Evolutionary conservation across 345 rosid genomes (phyloP).

Genomic region (thale cress (Arabidopsis thaliana)): DNA sequence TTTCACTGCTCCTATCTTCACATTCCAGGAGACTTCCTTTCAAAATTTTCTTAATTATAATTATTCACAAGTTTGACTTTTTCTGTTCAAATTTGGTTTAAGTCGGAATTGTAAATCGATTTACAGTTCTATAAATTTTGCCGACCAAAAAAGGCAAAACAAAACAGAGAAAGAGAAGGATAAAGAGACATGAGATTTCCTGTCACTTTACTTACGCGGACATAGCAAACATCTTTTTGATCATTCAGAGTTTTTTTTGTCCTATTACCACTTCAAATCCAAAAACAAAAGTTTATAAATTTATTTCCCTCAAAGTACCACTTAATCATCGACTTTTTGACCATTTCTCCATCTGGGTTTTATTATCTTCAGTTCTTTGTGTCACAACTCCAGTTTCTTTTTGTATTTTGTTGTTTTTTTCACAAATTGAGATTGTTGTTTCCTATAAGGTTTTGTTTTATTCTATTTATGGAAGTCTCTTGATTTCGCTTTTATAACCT

Average conservation of each 20-base stretch:
- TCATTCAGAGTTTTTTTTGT: conserved; percentile 28
- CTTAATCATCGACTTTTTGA: conserved; percentile 33
- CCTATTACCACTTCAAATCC: not conserved
- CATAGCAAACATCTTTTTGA: conserved; percentile 30
- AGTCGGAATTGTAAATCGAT: not conserved
- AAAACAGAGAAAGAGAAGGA: conserved; percentile 31
- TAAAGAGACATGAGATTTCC: conserved; percentile 25
- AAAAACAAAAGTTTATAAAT: conserved; percentile 4
- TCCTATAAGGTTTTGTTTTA: conserved; percentile 20
- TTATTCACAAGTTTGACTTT: conserved; percentile 11
- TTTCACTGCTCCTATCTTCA: conserved; percentile 13
- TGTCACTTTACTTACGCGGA: conserved; percentile 29
- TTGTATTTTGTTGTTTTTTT: conserved; percentile 15
- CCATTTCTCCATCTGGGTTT: conserved; percentile 34
- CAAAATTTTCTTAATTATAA: not conserved
- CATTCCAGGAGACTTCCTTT: conserved; percentile 31
- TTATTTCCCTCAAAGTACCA: conserved; percentile 14
- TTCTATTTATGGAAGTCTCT: conserved; percentile 38
- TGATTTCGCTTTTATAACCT: conserved; percentile 34
- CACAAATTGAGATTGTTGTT: conserved; percentile 29
- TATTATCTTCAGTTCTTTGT: conserved; percentile 31
- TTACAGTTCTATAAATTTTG: not conserved
- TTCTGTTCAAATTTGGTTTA: conserved; percentile 3
- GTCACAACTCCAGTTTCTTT: conserved; percentile 20
- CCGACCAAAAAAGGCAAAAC: conserved; percentile 35